Evolutionary conservation across 768 basidiomycete species (phyloP).

Genomic region (Termitomyces sp.): DNA sequence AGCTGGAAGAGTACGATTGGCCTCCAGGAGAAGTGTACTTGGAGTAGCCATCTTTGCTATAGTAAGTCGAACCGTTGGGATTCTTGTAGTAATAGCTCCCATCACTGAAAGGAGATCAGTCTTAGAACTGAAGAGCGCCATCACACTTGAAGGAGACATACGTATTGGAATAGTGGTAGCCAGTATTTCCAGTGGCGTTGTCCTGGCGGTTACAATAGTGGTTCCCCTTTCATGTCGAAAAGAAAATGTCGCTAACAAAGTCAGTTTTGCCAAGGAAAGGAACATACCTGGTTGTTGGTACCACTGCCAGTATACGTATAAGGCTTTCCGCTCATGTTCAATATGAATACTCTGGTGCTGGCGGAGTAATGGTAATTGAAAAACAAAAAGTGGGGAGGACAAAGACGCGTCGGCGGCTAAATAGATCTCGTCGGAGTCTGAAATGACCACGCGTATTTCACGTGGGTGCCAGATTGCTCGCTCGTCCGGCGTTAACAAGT

Average conservation of each 20-base stretch:
- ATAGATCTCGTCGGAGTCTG: not conserved
- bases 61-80: slow-evolving; percentile 57
- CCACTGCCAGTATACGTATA: slow-evolving; percentile 45
- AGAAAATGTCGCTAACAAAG: not conserved
- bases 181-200: slow-evolving; percentile 29
- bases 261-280: not conserved
- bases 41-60: slow-evolving; percentile 42
- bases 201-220: slow-evolving; percentile 55
- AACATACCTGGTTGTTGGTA: slow-evolving; percentile 47
- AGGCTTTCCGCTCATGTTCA: slow-evolving; percentile 17
- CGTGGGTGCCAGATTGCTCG: not conserved
- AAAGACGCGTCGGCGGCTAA: not conserved
- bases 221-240: slow-evolving; percentile 42
- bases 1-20: slow-evolving; percentile 14
- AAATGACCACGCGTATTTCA: not conserved
- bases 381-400: not conserved
- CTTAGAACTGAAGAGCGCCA: not conserved
- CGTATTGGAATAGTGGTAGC: slow-evolving; percentile 65
- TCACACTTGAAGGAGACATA: slow-evolving; percentile 23
- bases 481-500: too few species aligned
- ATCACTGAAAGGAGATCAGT: slow-evolving; percentile 25
- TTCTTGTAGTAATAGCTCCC: slow-evolving; percentile 65
- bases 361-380: not conserved
- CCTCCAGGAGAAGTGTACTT: slow-evolving; percentile 48
- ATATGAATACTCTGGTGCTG: not conserved